Base-by-base conservation (phyloP, 495 filamentous ascomycete species). In the Tuber calosporum region DNA sequence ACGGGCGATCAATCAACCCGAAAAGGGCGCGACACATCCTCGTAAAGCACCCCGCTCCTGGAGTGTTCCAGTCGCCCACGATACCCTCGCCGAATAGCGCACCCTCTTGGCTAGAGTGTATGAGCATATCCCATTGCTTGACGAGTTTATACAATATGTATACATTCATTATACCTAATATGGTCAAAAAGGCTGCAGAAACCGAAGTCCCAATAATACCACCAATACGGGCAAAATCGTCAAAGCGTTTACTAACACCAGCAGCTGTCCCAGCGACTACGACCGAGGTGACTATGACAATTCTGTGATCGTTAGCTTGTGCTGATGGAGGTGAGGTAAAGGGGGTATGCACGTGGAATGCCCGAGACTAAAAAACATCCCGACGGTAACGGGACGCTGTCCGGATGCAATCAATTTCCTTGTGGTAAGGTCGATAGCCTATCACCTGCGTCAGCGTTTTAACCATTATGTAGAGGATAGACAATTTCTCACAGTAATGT, bases 401-500 rank as follows among this genome's bases (percentile, higher is more conserved):
- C 93, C 93, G 0, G 91, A 87, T 34, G 94, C 94, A 66, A 97
- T 87, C n/a, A 98, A 87, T 17, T 94, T 88, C 38, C 95, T 87
- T 7, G 94, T 98, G 91, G 95, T 97, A 20, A 98, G 86, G 84
- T 98, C 95, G 77, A 98, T 98, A 69, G 93, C 94, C 88, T 89
- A 58, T 11, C 36, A 19, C 26, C 30, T 67, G 13, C 39, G n/a
- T 71, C 73, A 66, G 40, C 66, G 69, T 13, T 41, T 30, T 6
- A 22, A 37, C 2, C 8, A 15, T 45, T 22, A 36, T 69, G 42
- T 36, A 19, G 8, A n/a, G 7, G 36, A 38, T 26, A 4, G 71
- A 48, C 9, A 22, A 41, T 26, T 22, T 69, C 79, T 40, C 83
- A 89, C 87, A 69, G 91, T 90, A 83, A 99, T 97, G 83, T 99